Base-by-base conservation (phyloP, 768 basidiomycete genomes). In the Fomitopsis pulvina region DNA sequence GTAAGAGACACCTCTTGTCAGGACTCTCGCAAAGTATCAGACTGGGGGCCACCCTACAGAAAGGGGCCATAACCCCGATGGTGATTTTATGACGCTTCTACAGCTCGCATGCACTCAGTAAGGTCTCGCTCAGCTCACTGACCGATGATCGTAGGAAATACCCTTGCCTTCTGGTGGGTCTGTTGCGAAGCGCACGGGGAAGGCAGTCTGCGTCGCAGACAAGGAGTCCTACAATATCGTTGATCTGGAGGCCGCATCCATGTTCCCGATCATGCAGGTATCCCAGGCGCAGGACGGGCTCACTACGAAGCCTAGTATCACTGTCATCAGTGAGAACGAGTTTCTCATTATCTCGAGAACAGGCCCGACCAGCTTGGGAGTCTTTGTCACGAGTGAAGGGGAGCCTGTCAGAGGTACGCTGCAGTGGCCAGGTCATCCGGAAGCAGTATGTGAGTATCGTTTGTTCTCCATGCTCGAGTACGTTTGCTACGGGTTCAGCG, bases 331-430 rank as follows among this genome's bases (percentile, higher is more conserved):
- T 29, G 79, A 80, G 26, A 80, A 78, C 55, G 93, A 96, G 64
- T 96, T 93, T 57, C 75, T 97, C 38, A 74, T 96, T 20, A 72
- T 91, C 14, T 88, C 87, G 2, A 93, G 86, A 79, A 92, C 85
- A 1, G 94, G 90, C 12, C 68, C 73, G 3, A 81, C 77, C 46
- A 88, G 89, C 0, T 71, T 97, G 34, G 94, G 94, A 0, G 69
- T 98, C 9, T 98, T 97, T 58, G 74, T 97, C 55, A 90, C 79
- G 12, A 79, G 82, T 0, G 78, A 80, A 2, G 93, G 92, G 0
- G 92, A 95, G 64, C 92, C 94, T 4, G 84, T 92, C 7, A 77
- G 93, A 41, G 92, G 92, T 2, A 94, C 93, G 1, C 68, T 96
- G 39, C 79, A 91, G 61, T 96, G 92, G 90, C 75, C 81, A 2